Conservation (phyloP, 805 yeast species). For the Wickerhamiella kurtzmanii region DNA sequence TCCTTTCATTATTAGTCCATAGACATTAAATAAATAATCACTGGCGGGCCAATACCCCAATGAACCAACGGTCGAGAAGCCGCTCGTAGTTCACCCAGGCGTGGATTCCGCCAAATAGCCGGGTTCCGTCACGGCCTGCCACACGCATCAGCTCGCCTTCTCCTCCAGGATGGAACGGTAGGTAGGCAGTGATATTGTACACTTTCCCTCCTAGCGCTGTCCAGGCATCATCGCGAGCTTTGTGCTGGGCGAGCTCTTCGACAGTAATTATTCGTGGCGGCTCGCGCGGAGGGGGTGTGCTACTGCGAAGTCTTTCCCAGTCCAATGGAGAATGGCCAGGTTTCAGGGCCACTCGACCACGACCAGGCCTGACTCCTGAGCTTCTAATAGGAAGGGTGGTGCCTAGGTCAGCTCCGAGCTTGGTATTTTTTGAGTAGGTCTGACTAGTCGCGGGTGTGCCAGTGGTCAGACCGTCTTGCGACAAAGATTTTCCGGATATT, state of each 20-base stretch:
- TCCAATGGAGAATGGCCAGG: conserved; percentile 82
- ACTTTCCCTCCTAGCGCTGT: conserved; percentile 67
- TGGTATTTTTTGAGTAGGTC: no score
- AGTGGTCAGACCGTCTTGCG: no score
- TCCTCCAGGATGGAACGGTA: conserved; percentile 91
- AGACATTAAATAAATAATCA: not conserved
- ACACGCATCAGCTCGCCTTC: conserved; percentile 57
- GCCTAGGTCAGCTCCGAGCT: not conserved
- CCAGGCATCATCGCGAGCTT: conserved; percentile 64
- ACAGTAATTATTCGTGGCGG: conserved; percentile 27
- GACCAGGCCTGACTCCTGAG: not conserved
- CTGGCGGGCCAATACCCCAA: conserved; percentile 37
- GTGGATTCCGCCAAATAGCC: conserved; percentile 51
- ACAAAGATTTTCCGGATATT: no score
- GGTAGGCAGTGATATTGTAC: conserved; percentile 72
- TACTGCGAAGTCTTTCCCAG: conserved; percentile 55
- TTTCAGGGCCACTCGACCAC: conserved; percentile 35
- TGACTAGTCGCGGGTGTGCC: no score
- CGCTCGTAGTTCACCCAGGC: conserved; percentile 77
- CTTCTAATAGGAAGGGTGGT: not conserved
- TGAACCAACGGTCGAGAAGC: conserved; percentile 60
- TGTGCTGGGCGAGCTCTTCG: conserved; percentile 49
- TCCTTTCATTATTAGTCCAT: no score
- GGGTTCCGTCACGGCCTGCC: conserved; percentile 77
- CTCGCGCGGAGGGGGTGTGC: conserved; percentile 34